Base-by-base conservation (phyloP, 331 rosid species). In the Stylosanthes scabra region DNA sequence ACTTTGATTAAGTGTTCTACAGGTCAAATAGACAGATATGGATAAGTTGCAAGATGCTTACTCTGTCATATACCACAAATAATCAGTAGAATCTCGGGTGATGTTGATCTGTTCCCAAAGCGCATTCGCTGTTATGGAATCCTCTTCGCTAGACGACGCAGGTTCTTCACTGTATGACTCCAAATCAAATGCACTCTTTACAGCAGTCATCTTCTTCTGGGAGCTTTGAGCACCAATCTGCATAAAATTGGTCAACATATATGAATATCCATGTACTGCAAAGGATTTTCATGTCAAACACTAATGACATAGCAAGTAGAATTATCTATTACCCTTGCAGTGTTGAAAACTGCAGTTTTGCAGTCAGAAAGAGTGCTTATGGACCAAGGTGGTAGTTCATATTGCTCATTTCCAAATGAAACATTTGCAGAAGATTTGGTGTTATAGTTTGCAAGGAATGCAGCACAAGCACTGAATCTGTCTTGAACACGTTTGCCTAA, bases 1-100 rank as follows among this genome's bases (percentile, higher is more conserved):
- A n/a, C n/a, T n/a, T 45, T 55, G 57, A 27, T n/a, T n/a, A 8
- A 64, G 64, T 41, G 40, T 41, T 70, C 3, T 59, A 81, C 74
- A 75, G 49, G 64, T 45, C 39, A 51, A 42, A 46, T 28, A 52
- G 51, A 34, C 12, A 54, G 10, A 40, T 20, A 3, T 39, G 52
- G 29, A 59, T 56, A 14, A 44, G 37, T 72, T 72, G 60, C 42
- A 59, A 52, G 72, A 50, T 87, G 70, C 99, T 88, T 84, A 95
- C 99, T 95, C 98, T 75, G 99, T 90, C 99, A 86, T 77, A 71
- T 95, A 95, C 99, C 99, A 95, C 86, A 95, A 68, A 80, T 95
- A 95, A 79, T 95, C 99, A 15, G 98, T 68, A 13, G 72, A 50
- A 78, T 95, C 99, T 57, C 89, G 16, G 39, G 99, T 95, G 77